A percentile compares a stretch with the other conserved stretches of the same genome.
phyloP scores from a whole-genome alignment of 2,329 filamentous ascomycete species.

The Peltaster fructicola region DNA sequence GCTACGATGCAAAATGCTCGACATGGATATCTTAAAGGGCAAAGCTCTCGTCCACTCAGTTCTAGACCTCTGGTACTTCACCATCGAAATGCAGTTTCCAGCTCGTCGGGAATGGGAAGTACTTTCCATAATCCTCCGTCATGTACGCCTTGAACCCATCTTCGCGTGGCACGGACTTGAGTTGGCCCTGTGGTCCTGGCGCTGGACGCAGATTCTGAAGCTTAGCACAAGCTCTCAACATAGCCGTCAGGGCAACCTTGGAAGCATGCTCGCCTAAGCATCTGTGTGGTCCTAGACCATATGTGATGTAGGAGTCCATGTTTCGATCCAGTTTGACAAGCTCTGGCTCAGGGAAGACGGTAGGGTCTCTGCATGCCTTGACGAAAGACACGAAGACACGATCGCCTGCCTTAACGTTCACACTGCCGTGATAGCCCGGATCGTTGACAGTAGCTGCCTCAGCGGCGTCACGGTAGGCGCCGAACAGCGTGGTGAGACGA shows the following conservation, averaged over 20 bases:
- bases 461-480: slow-evolving; percentile 33
- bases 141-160: slow-evolving; percentile 2
- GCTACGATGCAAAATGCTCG: too few species aligned
- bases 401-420: slow-evolving; percentile 28
- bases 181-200: slow-evolving; percentile 43
- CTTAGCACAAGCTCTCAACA: slow-evolving; percentile 48
- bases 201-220: slow-evolving; percentile 43
- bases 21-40: too few species aligned
- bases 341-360: slow-evolving; percentile 25
- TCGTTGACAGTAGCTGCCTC: slow-evolving; percentile 26
- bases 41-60: too few species aligned
- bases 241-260: slow-evolving; percentile 45
- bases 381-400: slow-evolving; percentile 28
- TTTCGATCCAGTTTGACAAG: slow-evolving; percentile 26
- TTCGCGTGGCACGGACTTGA: slow-evolving; percentile 40
- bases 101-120: slow-evolving; percentile 32
- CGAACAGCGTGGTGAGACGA: slow-evolving; percentile 34
- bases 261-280: slow-evolving; percentile 44
- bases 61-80: slow-evolving; percentile 5
- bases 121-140: slow-evolving; percentile 33
- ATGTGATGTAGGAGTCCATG: too few species aligned
- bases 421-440: slow-evolving; percentile 29
- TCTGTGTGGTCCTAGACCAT: slow-evolving; percentile 43
- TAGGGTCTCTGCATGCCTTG: slow-evolving; percentile 24
- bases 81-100: slow-evolving; percentile 7